Evolutionary conservation across 208 protist species (phyloP).

Genomic region (Trypanosoma cruzi): DNA sequence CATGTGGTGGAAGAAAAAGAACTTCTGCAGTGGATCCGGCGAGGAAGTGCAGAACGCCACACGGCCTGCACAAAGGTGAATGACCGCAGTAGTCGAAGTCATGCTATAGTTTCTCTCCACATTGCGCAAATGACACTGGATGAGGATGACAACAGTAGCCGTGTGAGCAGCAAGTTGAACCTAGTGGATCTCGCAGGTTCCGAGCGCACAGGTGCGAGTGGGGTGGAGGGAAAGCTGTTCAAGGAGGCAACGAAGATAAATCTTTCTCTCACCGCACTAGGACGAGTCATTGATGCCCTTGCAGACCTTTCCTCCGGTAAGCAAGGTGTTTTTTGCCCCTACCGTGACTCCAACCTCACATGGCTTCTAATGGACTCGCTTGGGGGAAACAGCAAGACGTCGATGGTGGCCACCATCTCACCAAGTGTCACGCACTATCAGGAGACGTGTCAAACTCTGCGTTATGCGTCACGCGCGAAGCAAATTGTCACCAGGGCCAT

Average conservation of each 20-base stretch:
- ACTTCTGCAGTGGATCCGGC: slow-evolving; percentile 59
- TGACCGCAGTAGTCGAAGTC: slow-evolving; percentile 85
- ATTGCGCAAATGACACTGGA: slow-evolving; percentile 68
- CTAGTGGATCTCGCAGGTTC: slow-evolving; percentile 95
- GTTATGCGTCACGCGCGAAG: slow-evolving; percentile 74
- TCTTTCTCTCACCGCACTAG: slow-evolving; percentile 90
- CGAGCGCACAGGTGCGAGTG: slow-evolving; percentile 82
- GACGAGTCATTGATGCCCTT: slow-evolving; percentile 89
- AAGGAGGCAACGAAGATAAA: slow-evolving; percentile 93
- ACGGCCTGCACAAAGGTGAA: slow-evolving; percentile 90
- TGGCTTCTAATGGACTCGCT: slow-evolving; percentile 69
- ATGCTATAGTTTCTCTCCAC: slow-evolving; percentile 88
- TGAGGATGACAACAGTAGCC: slow-evolving; percentile 42
- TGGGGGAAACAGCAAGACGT: slow-evolving; percentile 50
- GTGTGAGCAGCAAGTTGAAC: slow-evolving; percentile 85
- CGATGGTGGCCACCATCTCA: slow-evolving; percentile 56
- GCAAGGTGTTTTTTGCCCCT: slow-evolving; percentile 40
- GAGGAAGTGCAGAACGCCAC: slow-evolving; percentile 71
- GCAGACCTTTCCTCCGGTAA: slow-evolving; percentile 77
- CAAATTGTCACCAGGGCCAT: slow-evolving; percentile 93
- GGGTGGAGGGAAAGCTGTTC: slow-evolving; percentile 66
- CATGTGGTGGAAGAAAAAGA: slow-evolving; percentile 64
- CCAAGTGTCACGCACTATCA: slow-evolving; percentile 30
- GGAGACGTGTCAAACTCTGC: slow-evolving; percentile 62
- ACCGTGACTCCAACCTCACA: slow-evolving; percentile 81